Conservation (phyloP, 108 stramenopile genomes). For the Cyclotella atomus region DNA sequence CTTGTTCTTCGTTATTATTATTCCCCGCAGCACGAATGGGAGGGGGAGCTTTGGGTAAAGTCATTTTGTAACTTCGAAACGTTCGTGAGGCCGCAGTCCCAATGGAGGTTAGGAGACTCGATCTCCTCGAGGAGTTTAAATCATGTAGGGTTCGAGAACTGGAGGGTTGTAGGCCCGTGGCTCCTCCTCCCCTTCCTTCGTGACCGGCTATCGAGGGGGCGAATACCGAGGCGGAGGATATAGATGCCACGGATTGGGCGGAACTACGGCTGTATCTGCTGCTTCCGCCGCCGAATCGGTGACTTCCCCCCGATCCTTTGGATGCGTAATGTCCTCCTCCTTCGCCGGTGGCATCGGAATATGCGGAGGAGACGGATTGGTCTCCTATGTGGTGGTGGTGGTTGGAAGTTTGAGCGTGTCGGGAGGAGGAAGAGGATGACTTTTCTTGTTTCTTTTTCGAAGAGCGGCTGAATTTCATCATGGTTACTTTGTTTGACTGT, state of each 20-base stretch:
- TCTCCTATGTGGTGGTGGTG: not conserved
- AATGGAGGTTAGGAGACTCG: constrained; percentile 29
- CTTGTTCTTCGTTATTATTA: not conserved
- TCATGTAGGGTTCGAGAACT: constrained; percentile 30
- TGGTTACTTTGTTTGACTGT: too few relatives aligned
- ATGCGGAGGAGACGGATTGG: constrained; percentile 24
- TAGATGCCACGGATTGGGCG: constrained; percentile 21
- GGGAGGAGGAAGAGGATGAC: not conserved
- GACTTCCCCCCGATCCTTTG: not conserved
- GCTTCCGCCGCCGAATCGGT: not conserved
- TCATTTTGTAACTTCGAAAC: constrained; percentile 51
- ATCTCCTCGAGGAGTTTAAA: constrained; percentile 25
- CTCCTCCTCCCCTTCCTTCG: constrained; percentile 2
- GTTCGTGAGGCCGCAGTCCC: constrained; percentile 45
- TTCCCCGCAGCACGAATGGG: constrained; percentile 7
- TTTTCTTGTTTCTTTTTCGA: constrained; percentile 39
- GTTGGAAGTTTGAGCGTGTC: not conserved
- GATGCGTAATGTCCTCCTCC: not conserved
- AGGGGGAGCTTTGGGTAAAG: constrained; percentile 30
- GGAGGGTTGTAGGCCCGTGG: constrained; percentile 32
- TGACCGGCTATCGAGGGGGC: not conserved
- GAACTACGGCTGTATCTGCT: constrained; percentile 11
- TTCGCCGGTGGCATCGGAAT: constrained; percentile 14
- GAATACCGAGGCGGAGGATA: constrained; percentile 11
- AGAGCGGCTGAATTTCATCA: constrained; percentile 46